Conservation (phyloP, 495 filamentous ascomycete species). For the Letharia columbiana region DNA sequence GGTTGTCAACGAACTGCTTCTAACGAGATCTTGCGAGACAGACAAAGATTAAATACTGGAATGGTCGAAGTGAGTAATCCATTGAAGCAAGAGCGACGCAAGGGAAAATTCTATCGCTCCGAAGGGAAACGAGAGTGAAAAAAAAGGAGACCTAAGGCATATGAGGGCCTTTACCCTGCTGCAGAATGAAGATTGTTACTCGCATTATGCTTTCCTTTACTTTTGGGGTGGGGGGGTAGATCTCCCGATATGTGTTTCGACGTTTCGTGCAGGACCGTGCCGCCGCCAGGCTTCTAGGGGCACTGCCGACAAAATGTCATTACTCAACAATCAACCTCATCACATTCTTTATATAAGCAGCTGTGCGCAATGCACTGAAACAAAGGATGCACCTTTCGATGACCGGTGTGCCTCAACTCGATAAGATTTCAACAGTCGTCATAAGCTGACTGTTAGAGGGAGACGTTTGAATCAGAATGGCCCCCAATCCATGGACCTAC, state of each 20-base stretch:
- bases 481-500: neutral
- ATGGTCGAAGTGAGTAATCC: neutral
- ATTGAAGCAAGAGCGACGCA: neutral
- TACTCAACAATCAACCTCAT: neutral
- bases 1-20: neutral
- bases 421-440: neutral
- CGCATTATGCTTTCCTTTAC: neutral
- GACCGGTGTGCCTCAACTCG: neutral
- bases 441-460: neutral
- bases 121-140: no score
- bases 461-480: neutral
- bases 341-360: neutral
- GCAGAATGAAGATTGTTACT: neutral
- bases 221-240: no score
- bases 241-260: neutral
- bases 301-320: neutral
- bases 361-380: neutral
- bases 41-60: neutral
- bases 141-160: neutral
- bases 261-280: neutral
- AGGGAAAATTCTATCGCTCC: neutral
- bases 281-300: neutral
- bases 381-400: neutral
- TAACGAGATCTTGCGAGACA: neutral
- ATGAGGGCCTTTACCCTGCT: neutral